Base-by-base conservation (phyloP, 2,329 filamentous ascomycete genomes). In the Apiospora malaysiana region DNA sequence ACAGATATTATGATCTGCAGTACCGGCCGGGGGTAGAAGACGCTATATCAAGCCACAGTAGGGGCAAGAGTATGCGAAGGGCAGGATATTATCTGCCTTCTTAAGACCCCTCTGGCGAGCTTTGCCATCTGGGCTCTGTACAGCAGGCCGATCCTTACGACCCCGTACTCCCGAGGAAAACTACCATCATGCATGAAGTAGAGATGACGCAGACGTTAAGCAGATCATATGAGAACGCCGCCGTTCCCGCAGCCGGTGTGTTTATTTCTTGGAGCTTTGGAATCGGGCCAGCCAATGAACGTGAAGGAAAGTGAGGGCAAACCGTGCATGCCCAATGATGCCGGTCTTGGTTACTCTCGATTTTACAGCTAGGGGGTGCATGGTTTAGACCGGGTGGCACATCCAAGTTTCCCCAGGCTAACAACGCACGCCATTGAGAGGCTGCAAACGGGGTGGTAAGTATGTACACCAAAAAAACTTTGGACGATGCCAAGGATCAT, bases 31-130 rank as follows among this genome's bases (percentile, higher is more conserved):
- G 3, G 16, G 9, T 9, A 4, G 7, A 32, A 32, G 18, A n/a
- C 56, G 56, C 32, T 40, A 40, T n/a, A 63, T 40, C 56, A 63
- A 14, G 27, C 9, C 32, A 63, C 32, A 27, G 23, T n/a, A n/a
- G 18, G 56, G 32, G 56, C 37, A 63, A 63, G 32, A 63, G 56
- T 63, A 63, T 63, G 56, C 56, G 56, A 63, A 40, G 27, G 32
- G 18, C 32, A 59, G 21, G 27, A 37, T 10, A 8, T 9, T 37
- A 2, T 27, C 14, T 32, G 56, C 14, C 32, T 40, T n/a, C 8
- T 37, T 40, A 10, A 10, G 18, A 10, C 32, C 56, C 23, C 56
- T 37, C 16, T 21, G 51, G 27, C 18, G 27, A 59, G 27, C 51
- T 37, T 59, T 37, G 27, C 27, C 27, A 59, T 37, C 27, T 16